These are phyloP conservation scores for Stramenopiles sp. DNA, from an alignment of 352 stramenopile genomes.

Conservation along the genomic window DNA sequence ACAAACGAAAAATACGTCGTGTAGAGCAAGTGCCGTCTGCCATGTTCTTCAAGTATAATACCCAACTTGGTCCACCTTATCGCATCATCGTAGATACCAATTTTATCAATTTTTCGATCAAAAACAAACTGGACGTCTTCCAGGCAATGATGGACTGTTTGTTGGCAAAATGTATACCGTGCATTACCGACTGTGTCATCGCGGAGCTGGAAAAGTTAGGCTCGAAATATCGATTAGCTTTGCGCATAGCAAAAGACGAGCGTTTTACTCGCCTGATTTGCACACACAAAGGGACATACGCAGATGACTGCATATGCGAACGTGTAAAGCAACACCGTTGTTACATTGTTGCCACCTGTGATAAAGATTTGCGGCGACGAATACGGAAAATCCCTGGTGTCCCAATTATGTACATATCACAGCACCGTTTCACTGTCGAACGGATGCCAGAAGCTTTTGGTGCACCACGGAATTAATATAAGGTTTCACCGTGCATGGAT, in stretches of 20 bases:
- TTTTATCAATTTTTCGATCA: constrained; percentile 99
- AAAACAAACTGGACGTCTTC: constrained; percentile 95
- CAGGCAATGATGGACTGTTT: constrained; percentile 99
- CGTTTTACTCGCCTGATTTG: constrained; percentile 93
- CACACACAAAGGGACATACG: constrained; percentile 95
- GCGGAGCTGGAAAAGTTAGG: constrained; percentile 97
- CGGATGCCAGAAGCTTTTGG: constrained; percentile 91
- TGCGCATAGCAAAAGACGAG: constrained; percentile 86
- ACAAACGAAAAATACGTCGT: constrained; percentile 68
- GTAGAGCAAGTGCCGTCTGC: constrained; percentile 89
- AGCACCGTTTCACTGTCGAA: constrained; percentile 97
- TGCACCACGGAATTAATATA: constrained; percentile 43
- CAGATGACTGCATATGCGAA: constrained; percentile 93
- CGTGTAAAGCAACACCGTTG: constrained; percentile 74
- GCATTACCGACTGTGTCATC: constrained; percentile 99
- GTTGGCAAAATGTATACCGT: constrained; percentile 91
- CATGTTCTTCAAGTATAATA: constrained; percentile 99
- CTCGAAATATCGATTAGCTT: constrained; percentile 81
- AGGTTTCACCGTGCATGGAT: no score
- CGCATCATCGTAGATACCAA: constrained; percentile 99
- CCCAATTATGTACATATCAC: constrained; percentile 99
- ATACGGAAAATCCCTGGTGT: constrained; percentile 98
- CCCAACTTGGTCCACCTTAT: constrained; percentile 88
- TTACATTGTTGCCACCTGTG: constrained; percentile 97
- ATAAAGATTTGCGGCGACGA: constrained; percentile 93